Conservation (phyloP, 805 yeast genomes). For the Yueomyces sinensis region DNA sequence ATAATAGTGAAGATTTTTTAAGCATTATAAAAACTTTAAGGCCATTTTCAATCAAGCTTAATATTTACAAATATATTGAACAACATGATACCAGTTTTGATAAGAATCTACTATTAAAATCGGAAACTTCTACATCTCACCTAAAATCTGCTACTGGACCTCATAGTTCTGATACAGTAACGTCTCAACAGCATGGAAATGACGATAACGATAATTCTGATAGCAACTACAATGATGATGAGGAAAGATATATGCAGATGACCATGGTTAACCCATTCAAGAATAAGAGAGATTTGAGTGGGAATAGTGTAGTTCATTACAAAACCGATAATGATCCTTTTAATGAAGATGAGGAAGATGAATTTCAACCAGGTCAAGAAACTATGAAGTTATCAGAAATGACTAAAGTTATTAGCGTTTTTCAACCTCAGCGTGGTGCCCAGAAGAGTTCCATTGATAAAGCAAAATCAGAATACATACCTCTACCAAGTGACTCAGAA, state of each 20-base stretch:
- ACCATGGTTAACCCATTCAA: constrained; percentile 24
- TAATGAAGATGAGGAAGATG: not conserved
- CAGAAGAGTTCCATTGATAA: too few relatives aligned
- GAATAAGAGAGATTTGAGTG: constrained; percentile 8
- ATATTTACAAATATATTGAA: constrained; percentile 18
- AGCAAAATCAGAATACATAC: too few relatives aligned
- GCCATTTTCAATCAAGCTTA: constrained; percentile 14
- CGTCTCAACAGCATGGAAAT: not conserved
- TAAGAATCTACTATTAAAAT: constrained; percentile 2
- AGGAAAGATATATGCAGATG: constrained; percentile 17
- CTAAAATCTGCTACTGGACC: not conserved
- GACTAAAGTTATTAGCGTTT: constrained; percentile 22
- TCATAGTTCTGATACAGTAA: not conserved
- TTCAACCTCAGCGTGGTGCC: constrained; percentile 8
- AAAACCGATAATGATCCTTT: constrained; percentile 7
- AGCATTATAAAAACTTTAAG: constrained; percentile 6
- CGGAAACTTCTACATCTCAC: not conserved
- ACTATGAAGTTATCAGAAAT: constrained; percentile 18
- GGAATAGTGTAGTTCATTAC: constrained; percentile 15
- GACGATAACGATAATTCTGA: not conserved
- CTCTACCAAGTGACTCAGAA: too few relatives aligned
- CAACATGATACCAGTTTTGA: constrained; percentile 10
- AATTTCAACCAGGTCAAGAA: constrained; percentile 1
- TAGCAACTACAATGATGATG: not conserved
- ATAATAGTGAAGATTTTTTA: constrained; percentile 6